A percentile compares a stretch with the other conserved stretches of the same genome.
Conservation (phyloP, 768 basidiomycete species). For the Hygrophorus russula region DNA sequence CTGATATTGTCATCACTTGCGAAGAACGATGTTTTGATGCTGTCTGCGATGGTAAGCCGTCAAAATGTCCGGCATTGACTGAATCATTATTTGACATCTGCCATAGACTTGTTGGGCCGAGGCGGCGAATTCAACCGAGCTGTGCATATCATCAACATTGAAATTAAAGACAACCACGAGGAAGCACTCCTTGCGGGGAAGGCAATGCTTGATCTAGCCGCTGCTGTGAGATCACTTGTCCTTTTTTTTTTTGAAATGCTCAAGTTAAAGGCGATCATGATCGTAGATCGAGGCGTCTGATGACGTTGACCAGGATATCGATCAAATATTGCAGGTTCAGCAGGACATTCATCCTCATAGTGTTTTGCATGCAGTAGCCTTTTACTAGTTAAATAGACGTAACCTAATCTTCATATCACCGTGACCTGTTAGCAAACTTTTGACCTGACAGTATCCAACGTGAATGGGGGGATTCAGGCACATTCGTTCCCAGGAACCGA, state of each 20-base stretch:
- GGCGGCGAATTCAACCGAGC: slow-evolving; percentile 91
- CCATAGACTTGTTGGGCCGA: slow-evolving; percentile 67
- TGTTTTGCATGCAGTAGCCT: no score
- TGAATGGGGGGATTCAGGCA: no score
- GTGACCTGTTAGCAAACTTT: no score
- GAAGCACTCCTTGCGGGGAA: slow-evolving; percentile 94
- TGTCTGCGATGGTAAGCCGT: slow-evolving; percentile 82
- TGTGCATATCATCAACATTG: slow-evolving; percentile 94
- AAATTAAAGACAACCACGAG: slow-evolving; percentile 99
- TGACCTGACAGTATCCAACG: no score
- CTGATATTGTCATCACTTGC: slow-evolving; percentile 98
- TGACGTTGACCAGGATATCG: slow-evolving; percentile 58
- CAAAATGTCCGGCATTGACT: not conserved
- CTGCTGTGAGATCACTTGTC: slow-evolving; percentile 50
- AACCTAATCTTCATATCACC: no score
- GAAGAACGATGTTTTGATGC: slow-evolving; percentile 98
- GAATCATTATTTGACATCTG: slow-evolving; percentile 1
- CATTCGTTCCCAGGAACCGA: no score
- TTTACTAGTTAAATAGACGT: no score
- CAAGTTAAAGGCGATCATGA: slow-evolving; percentile 9
- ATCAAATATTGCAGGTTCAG: slow-evolving; percentile 55
- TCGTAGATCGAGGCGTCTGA: slow-evolving; percentile 70
- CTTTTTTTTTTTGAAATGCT: slow-evolving; percentile 4
- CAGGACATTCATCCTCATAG: no score
- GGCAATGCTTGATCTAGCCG: slow-evolving; percentile 86